Conservation (phyloP, 2,329 filamentous ascomycete species). For the Helotiales sp. region DNA sequence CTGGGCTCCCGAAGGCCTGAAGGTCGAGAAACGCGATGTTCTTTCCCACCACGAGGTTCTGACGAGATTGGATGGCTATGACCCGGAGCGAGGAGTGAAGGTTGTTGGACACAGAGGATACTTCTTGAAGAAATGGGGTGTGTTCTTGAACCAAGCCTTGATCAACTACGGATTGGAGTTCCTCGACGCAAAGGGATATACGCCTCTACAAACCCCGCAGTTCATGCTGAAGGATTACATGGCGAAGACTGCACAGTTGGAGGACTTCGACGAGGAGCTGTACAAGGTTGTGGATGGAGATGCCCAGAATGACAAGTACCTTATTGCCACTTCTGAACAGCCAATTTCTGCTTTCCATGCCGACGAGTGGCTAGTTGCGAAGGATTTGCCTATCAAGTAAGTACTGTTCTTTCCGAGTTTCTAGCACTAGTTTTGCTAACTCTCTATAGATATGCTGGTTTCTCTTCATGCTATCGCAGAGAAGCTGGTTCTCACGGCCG, state of each 20-base stretch:
- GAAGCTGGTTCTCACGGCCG: constrained; percentile 91
- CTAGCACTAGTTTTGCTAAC: constrained; percentile 11
- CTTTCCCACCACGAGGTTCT: constrained; percentile 97
- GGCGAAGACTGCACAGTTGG: constrained; percentile 97
- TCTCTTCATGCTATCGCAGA: constrained; percentile 93
- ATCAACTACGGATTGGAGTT: constrained; percentile 96
- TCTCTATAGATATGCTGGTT: constrained; percentile 70
- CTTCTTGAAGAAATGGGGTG: constrained; percentile 86
- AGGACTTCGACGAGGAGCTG: constrained; percentile 96
- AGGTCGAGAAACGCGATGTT: constrained; percentile 73
- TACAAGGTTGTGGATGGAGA: constrained; percentile 95
- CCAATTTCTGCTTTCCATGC: constrained; percentile 92
- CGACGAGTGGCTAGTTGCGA: constrained; percentile 87
- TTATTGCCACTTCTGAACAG: constrained; percentile 86
- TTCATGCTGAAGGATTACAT: constrained; percentile 97
- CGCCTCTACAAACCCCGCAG: constrained; percentile 82
- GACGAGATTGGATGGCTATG: constrained; percentile 85
- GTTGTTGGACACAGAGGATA: constrained; percentile 94
- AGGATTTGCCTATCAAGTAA: constrained; percentile 86
- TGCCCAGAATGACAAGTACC: constrained; percentile 83
- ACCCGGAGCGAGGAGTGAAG: constrained; percentile 91
- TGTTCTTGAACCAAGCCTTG: constrained; percentile 89
- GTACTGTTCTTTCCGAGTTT: neutral
- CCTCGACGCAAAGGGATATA: constrained; percentile 80
- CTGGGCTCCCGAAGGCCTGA: constrained; percentile 80